These are phyloP conservation scores for Yarrowia galli DNA, from an alignment of 1,139 yeast genomes.

Conservation along the genomic window DNA sequence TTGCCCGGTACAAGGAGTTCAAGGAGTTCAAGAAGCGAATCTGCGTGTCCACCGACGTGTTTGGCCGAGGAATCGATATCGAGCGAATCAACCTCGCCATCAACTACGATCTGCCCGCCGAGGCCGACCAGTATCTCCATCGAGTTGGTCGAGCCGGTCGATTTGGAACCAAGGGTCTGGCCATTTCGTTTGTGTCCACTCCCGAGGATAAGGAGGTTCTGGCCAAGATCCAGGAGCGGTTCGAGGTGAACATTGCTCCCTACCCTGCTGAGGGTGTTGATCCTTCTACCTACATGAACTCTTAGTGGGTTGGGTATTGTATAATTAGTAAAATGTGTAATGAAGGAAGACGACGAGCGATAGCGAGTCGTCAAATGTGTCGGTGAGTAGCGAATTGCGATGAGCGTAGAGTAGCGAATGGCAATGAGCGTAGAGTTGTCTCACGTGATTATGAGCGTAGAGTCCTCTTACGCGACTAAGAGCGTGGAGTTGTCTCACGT, in stretches of 20 bases:
- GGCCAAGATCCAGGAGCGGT: conserved; percentile 94
- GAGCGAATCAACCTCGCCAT: conserved; percentile 98
- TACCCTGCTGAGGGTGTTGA: conserved; percentile 99
- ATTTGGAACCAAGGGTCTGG: conserved; percentile 98
- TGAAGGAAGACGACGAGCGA: background rate
- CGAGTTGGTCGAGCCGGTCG: conserved; percentile 99
- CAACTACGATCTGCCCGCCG: conserved; percentile 83
- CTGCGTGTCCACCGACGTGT: conserved; percentile 97
- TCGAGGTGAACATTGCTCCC: conserved; percentile 92
- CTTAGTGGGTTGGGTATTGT: conserved; percentile 53
- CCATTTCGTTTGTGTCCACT: conserved; percentile 85
- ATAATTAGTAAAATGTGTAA: conserved; percentile 37
- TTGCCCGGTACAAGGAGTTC: conserved; percentile 93
- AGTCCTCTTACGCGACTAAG: too few relatives aligned
- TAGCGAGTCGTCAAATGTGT: too few relatives aligned
- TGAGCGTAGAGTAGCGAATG: too few relatives aligned
- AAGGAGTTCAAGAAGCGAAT: conserved; percentile 98
- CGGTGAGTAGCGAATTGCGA: too few relatives aligned
- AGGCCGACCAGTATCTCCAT: conserved; percentile 97
- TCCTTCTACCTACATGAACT: conserved; percentile 97
- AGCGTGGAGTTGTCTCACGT: too few relatives aligned
- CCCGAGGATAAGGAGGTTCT: conserved; percentile 90
- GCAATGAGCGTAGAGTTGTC: too few relatives aligned
- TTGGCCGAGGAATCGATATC: conserved; percentile 99
- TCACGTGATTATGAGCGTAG: too few relatives aligned